Evolutionary conservation across 495 filamentous ascomycete genomes (phyloP), one percentile per base, ranked within the genome.

Genomic region (Penicillium subrubescens): DNA sequence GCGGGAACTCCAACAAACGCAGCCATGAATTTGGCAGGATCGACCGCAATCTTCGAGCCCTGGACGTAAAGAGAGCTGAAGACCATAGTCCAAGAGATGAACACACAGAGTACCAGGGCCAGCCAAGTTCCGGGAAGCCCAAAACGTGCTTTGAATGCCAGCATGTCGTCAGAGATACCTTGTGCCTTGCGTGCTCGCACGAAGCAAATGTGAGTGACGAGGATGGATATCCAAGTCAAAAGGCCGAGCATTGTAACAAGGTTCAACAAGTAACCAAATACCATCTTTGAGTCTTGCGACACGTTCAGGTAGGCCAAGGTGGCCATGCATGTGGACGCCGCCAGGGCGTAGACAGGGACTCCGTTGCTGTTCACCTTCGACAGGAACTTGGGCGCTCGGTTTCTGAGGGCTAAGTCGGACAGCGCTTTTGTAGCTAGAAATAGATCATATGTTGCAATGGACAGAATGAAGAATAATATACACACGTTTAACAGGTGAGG

Each of bases 181-280:
- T 94, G 91, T 1, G 85, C 90, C 65, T 79, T 83, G 58, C 91
- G 88, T 3, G 87, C 92, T 5, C 82, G 82, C 33, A 91, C 82
- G 70, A 95, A 96, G 67, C 77, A 87, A 61, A 96, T 87, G 75
- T 96, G 92, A 6, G 89, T 88, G 44, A 92, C 79, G 2, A 95
- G 84, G 58, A 95, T 90, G 0, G 89, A 92, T 50, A 93, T 87
- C 91, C 92, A 84, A 5, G 77, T 77, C 19, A 84, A 57, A 11
- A 93, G 79, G 29, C 90, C 90, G 64, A 92, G 90, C 73, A 93
- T 90, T 10, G 90, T 91, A 29, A 87, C 87, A 50, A 94, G 79
- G 67, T 92, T 91, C 58, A 94, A 86, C 60, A 95, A 91, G 77
- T 93, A 92, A 6, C 77, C 81, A 68, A 95, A 96, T 0, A 95